Conservation (phyloP, 2,329 filamentous ascomycete species). For the Tolypocladium ophioglossoides region DNA sequence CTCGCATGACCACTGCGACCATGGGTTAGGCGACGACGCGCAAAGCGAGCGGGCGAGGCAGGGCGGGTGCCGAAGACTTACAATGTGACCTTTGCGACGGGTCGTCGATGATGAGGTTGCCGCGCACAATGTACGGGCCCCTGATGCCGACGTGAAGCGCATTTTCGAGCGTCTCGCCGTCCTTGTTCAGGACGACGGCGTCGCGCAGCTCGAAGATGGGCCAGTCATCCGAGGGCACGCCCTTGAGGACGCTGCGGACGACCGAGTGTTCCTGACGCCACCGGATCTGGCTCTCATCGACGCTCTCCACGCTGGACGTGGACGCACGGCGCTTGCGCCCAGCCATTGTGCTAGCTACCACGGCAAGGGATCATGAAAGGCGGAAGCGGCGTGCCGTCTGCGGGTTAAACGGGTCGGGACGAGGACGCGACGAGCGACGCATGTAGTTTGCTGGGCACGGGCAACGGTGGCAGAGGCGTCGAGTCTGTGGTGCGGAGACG, state of each 20-base stretch:
- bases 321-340: slow-evolving; percentile 30
- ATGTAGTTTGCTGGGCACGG: neutral
- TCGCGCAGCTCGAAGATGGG: slow-evolving; percentile 52
- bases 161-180: slow-evolving; percentile 45
- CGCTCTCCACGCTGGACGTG: slow-evolving; percentile 32
- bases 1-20: slow-evolving; percentile 20
- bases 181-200: slow-evolving; percentile 45
- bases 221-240: slow-evolving; percentile 37
- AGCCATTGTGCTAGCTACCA: slow-evolving; percentile 18
- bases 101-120: slow-evolving; percentile 43
- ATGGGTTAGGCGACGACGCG: neutral
- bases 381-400: neutral
- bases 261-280: slow-evolving; percentile 25
- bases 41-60: neutral
- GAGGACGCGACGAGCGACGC: neutral
- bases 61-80: slow-evolving; percentile 16
- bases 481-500: neutral
- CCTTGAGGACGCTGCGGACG: slow-evolving; percentile 15
- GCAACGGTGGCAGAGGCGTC: neutral
- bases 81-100: slow-evolving; percentile 22
- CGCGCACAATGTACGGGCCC: slow-evolving; percentile 52
- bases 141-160: slow-evolving; percentile 49
- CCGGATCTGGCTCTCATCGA: slow-evolving; percentile 24
- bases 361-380: slow-evolving; percentile 7
- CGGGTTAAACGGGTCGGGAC: neutral